Evolutionary conservation across 345 rosid species (phyloP), one percentile per base, ranked within the genome.

Genomic region (Ceriops decandra): DNA sequence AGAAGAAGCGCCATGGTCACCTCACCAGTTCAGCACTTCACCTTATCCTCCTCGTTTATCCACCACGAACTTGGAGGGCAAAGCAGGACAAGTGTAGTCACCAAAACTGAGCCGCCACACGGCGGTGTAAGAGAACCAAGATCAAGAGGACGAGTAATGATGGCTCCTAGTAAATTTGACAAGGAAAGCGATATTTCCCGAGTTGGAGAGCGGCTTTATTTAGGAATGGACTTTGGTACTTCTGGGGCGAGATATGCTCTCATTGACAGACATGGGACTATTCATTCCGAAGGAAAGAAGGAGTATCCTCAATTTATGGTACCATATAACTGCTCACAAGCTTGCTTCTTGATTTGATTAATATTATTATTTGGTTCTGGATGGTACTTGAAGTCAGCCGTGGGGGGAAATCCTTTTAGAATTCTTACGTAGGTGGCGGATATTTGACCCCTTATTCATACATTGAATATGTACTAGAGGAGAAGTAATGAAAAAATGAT

Each of bases 141-240:
- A 21, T 36, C 46, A 27, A 68, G 28, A 62, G 51, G 30, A 53
- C 76, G 72, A 75, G 17, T 33, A 17, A 74, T 27, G 26, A 80
- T 80, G 95, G 76, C 66, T 54, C 36, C 27, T 62, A 54, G 26
- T 54, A 63, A 71, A 62, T 66, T 67, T 62, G 38, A 58, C 57
- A 64, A 36, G 35, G 76, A 49, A 77, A 61, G 60, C 71, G 68
- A 62, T 31, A 22, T 70, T 76, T 4, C 13, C 19, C 63, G 27
- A 69, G 68, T 9, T 35, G 60, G 75, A 7, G 87, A 78, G 20
- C 69, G 81, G 74, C 91, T 89, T 35, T 90, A 83, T 75, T 82
- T 93, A 22, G 98, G 98, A 28, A 83, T 93, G 97, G 98, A 93
- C 68, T 93, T 93, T 74, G 97, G 98, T 33, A 93, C 98, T 2